These are phyloP conservation scores for Teratosphaeria viscida DNA, from an alignment of 2,329 filamentous ascomycete species.

Conservation along the genomic window DNA sequence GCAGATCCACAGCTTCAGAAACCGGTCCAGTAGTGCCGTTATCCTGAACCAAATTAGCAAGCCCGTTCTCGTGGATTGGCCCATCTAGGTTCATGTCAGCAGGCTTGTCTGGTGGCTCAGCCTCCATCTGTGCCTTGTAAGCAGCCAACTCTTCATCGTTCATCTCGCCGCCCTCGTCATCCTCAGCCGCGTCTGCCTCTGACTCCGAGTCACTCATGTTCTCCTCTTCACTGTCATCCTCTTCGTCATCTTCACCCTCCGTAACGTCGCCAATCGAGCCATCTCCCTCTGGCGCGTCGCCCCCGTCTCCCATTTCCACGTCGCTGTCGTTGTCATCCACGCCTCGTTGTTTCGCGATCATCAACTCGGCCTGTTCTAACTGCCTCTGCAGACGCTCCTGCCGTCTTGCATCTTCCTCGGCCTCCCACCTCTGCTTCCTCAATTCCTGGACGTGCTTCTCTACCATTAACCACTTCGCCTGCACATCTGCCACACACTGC, in stretches of 20 bases:
- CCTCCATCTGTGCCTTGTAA: slow-evolving; percentile 19
- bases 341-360: slow-evolving; percentile 23
- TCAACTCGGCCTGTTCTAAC: slow-evolving; percentile 21
- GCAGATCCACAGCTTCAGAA: not conserved
- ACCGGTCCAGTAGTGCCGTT: slow-evolving; percentile 1
- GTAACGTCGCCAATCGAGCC: slow-evolving; percentile 5
- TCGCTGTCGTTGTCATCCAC: slow-evolving; percentile 18
- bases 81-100: slow-evolving; percentile 25
- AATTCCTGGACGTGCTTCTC: slow-evolving; percentile 47
- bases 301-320: slow-evolving; percentile 28
- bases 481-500: slow-evolving; percentile 55
- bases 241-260: slow-evolving; percentile 20
- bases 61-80: slow-evolving; percentile 7
- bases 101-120: slow-evolving; percentile 18
- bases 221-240: slow-evolving; percentile 22
- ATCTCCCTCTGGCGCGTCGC: slow-evolving; percentile 3
- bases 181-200: slow-evolving; percentile 39
- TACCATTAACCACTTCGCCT: slow-evolving; percentile 50
- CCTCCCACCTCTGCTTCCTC: slow-evolving; percentile 48
- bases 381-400: slow-evolving; percentile 60
- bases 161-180: slow-evolving; percentile 39
- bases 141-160: slow-evolving; percentile 40
- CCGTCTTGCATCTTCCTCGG: slow-evolving; percentile 55
- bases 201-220: slow-evolving; percentile 58
- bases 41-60: slow-evolving; percentile 5